These are phyloP conservation scores for Protoeuglena noctilucae DNA, from an alignment of 139 green algal species.

Conservation along the genomic window DNA sequence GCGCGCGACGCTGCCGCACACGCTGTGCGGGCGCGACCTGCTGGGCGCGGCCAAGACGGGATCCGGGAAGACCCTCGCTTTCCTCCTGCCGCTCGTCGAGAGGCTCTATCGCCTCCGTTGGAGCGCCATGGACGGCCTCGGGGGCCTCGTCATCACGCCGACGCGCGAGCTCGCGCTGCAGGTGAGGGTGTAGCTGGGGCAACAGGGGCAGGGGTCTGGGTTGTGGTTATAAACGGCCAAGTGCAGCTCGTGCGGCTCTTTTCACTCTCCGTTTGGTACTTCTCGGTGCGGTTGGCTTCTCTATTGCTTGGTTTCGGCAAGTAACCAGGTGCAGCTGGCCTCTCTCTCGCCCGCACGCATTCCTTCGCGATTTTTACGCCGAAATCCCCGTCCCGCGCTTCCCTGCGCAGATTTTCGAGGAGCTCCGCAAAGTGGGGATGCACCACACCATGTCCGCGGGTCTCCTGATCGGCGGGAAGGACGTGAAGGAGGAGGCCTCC, in stretches of 20 bases:
- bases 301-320: too few species aligned
- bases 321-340: too few species aligned
- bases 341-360: too few species aligned
- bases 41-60: constrained; percentile 94
- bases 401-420: constrained; percentile 80
- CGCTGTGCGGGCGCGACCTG: constrained; percentile 74
- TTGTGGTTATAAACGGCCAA: neutral
- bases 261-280: too few species aligned
- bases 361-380: neutral
- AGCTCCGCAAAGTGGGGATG: constrained; percentile 47
- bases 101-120: constrained; percentile 68
- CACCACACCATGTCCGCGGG: constrained; percentile 66
- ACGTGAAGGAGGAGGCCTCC: constrained; percentile 58
- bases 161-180: constrained; percentile 90
- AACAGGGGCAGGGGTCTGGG: too few species aligned
- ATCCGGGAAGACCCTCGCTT: constrained; percentile 91
- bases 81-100: constrained; percentile 88
- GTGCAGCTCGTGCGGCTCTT: too few species aligned
- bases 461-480: constrained; percentile 89
- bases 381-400: neutral
- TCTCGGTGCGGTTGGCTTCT: too few species aligned
- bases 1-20: constrained; percentile 73
- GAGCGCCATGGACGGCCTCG: constrained; percentile 70
- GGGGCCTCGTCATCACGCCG: constrained; percentile 81
- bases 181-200: too few species aligned